phyloP scores from a whole-genome alignment of 257 asterid species.

The Solanum raphanifolium region DNA sequence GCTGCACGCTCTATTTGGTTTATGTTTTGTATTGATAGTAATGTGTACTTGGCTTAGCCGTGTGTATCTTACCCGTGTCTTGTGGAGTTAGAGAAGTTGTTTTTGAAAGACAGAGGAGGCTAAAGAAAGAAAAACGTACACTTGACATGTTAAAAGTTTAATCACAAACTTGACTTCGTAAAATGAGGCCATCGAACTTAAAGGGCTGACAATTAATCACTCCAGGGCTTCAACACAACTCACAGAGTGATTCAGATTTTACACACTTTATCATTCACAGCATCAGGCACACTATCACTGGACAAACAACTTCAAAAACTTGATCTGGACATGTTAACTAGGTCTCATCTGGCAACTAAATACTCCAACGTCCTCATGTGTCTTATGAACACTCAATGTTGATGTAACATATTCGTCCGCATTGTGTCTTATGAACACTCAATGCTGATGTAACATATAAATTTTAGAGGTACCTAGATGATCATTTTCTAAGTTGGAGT shows the following conservation, averaged over 20 bases:
- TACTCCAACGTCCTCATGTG: no score
- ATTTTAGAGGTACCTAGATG: background rate
- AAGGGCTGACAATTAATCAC: background rate
- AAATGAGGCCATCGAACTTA: background rate
- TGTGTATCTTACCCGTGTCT: no score
- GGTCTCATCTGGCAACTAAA: no score
- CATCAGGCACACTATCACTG: background rate
- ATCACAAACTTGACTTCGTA: background rate
- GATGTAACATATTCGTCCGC: background rate
- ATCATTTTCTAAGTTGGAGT: background rate
- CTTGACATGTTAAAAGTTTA: background rate
- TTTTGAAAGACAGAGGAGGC: background rate
- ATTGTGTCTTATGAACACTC: background rate
- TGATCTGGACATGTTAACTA: no score
- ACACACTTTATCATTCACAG: background rate
- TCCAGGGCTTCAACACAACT: background rate
- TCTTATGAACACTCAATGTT: no score
- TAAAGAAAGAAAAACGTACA: background rate
- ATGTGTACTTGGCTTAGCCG: background rate
- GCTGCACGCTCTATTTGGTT: background rate
- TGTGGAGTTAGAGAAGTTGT: background rate
- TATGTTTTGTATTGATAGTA: background rate
- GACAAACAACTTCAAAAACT: background rate
- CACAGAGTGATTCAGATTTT: background rate
- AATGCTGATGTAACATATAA: no score